These are phyloP conservation scores for Pseudonectria buxi DNA, from an alignment of 2,329 filamentous ascomycete genomes.

Conservation along the genomic window DNA sequence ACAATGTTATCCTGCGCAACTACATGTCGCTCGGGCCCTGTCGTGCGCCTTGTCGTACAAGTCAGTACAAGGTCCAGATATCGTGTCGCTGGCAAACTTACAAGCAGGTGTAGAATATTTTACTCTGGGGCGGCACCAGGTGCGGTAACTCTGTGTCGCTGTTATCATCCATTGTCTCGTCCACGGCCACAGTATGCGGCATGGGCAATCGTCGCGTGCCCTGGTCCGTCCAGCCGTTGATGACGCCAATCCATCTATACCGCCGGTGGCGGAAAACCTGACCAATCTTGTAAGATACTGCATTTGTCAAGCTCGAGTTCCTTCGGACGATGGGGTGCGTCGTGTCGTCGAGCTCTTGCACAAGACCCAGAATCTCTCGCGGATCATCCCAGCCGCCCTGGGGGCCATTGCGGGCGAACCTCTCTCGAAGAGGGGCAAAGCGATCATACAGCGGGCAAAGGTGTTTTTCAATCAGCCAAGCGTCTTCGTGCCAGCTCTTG, in stretches of 20 bases:
- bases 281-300: slow-evolving; percentile 58
- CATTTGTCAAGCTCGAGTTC: slow-evolving; percentile 15
- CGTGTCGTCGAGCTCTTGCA: slow-evolving; percentile 39
- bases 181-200: slow-evolving; percentile 20
- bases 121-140: slow-evolving; percentile 21
- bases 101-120: slow-evolving; percentile 75
- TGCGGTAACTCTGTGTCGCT: slow-evolving; percentile 22
- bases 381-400: slow-evolving; percentile 23
- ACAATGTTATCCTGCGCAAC: slow-evolving; percentile 69
- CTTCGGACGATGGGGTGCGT: slow-evolving; percentile 30
- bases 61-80: slow-evolving; percentile 1
- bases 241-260: slow-evolving; percentile 72
- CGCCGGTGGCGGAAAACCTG: slow-evolving; percentile 78
- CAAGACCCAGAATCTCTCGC: slow-evolving; percentile 24
- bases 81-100: slow-evolving; percentile 42
- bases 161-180: slow-evolving; percentile 20
- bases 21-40: slow-evolving; percentile 27
- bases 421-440: slow-evolving; percentile 27
- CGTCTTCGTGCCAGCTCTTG: slow-evolving; percentile 52
- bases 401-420: slow-evolving; percentile 20
- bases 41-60: slow-evolving; percentile 21
- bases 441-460: slow-evolving; percentile 53
- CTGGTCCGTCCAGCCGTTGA: slow-evolving; percentile 77
- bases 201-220: slow-evolving; percentile 21
- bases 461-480: slow-evolving; percentile 62